phyloP scores from a whole-genome alignment of 1,139 yeast species.

The Magnusiomyces sp. region DNA sequence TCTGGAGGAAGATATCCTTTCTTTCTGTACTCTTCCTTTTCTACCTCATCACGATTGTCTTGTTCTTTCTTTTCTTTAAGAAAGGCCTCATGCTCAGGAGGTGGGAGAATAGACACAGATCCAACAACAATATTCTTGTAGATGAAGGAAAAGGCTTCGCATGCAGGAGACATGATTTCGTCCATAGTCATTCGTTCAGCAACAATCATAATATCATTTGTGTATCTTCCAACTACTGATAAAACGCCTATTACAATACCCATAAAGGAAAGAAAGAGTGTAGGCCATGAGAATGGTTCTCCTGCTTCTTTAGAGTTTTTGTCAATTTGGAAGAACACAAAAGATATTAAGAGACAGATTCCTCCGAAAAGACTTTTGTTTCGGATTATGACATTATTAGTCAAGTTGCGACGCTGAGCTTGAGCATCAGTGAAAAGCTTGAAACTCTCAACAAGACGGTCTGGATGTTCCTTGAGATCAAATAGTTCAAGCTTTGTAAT shows the following conservation, averaged over 20 bases:
- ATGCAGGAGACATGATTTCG: constrained; percentile 6
- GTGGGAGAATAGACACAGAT: constrained; percentile 14
- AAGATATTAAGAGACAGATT: constrained; percentile 11
- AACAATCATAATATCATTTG: constrained; percentile 13
- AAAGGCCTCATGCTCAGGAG: constrained; percentile 7
- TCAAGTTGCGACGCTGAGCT: constrained; percentile 20
- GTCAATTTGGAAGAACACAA: constrained; percentile 12
- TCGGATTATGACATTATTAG: constrained; percentile 17
- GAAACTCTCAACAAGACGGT: constrained; percentile 12
- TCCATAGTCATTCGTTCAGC: constrained; percentile 12
- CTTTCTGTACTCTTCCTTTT: constrained; percentile 1
- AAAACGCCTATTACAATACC: constrained; percentile 18
- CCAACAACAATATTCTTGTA: constrained; percentile 19
- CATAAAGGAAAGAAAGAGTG: constrained; percentile 13
- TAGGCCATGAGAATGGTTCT: constrained; percentile 14
- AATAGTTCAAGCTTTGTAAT: constrained; percentile 1
- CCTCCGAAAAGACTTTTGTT: constrained; percentile 14
- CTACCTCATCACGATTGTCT: constrained; percentile 2
- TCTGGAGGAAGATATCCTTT: too few species aligned
- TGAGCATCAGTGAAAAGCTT: constrained; percentile 19
- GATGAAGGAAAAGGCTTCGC: constrained; percentile 17
- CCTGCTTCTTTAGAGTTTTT: background rate
- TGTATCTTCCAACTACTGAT: constrained; percentile 17
- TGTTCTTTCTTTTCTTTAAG: background rate
- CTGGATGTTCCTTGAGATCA: background rate